These are phyloP conservation scores for Trichoderma pleuroti DNA, from an alignment of 2,329 filamentous ascomycete genomes.

Conservation along the genomic window DNA sequence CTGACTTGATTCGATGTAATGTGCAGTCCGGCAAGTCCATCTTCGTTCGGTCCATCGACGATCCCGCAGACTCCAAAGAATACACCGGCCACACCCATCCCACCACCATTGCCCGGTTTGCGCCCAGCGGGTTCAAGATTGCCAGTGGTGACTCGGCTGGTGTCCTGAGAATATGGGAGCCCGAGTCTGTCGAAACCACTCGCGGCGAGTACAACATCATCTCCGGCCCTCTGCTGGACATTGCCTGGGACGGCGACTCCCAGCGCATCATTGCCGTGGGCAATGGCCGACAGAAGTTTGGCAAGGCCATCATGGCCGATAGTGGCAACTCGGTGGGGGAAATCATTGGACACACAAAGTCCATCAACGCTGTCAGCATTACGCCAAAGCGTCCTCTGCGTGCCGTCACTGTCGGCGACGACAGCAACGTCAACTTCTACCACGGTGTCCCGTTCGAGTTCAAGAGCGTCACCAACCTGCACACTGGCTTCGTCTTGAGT, in stretches of 20 bases:
- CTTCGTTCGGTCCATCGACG: slow-evolving; percentile 91
- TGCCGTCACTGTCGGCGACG: slow-evolving; percentile 87
- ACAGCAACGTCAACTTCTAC: slow-evolving; percentile 85
- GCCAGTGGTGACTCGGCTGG: slow-evolving; percentile 87
- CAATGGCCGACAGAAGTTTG: slow-evolving; percentile 88
- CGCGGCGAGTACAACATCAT: slow-evolving; percentile 96
- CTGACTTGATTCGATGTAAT: not conserved
- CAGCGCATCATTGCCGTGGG: slow-evolving; percentile 95
- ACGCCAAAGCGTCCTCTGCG: slow-evolving; percentile 85
- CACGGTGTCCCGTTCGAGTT: slow-evolving; percentile 96
- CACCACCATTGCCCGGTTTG: slow-evolving; percentile 90
- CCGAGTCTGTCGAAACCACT: slow-evolving; percentile 76
- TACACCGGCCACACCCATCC: slow-evolving; percentile 87
- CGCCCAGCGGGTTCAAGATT: slow-evolving; percentile 90
- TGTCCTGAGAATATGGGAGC: slow-evolving; percentile 87
- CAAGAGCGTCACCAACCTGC: slow-evolving; percentile 74
- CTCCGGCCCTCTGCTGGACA: slow-evolving; percentile 89
- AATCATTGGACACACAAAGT: slow-evolving; percentile 84
- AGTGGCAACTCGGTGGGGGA: slow-evolving; percentile 95
- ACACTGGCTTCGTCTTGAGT: slow-evolving; percentile 85
- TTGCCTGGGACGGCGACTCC: slow-evolving; percentile 96
- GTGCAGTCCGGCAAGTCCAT: slow-evolving; percentile 90
- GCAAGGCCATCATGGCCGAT: slow-evolving; percentile 91
- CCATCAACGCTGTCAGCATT: slow-evolving; percentile 87
- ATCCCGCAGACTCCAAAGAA: slow-evolving; percentile 78